phyloP scores from a whole-genome alignment of 1,284 basidiomycete species.

The Baeospora myosura region DNA sequence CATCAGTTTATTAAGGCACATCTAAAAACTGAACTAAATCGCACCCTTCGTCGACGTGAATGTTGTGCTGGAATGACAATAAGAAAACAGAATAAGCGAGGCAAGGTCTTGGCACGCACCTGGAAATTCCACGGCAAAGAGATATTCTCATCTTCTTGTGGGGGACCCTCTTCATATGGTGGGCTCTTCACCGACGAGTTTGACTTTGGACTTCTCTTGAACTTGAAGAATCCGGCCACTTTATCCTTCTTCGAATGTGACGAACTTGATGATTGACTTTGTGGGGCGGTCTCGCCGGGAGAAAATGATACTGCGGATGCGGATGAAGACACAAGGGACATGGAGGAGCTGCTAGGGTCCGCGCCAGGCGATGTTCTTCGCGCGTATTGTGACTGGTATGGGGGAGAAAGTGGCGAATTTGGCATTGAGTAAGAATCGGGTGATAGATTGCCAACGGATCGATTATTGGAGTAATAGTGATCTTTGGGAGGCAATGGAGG shows the following conservation, averaged over 20 bases:
- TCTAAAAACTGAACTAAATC: slow-evolving; percentile 30
- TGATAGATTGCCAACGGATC: slow-evolving; percentile 47
- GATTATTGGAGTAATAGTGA: slow-evolving; percentile 42
- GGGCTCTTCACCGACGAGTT: slow-evolving; percentile 18
- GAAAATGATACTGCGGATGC: slow-evolving; percentile 16
- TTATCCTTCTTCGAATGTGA: slow-evolving; percentile 29
- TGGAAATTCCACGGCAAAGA: slow-evolving; percentile 70
- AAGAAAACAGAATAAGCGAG: slow-evolving; percentile 8
- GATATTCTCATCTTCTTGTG: slow-evolving; percentile 51
- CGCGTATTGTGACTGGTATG: slow-evolving; percentile 20
- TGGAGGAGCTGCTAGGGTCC: slow-evolving; percentile 17
- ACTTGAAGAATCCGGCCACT: slow-evolving; percentile 39
- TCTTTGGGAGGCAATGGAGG: slow-evolving; percentile 68
- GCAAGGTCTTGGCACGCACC: slow-evolving; percentile 31
- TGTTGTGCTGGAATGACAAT: slow-evolving; percentile 49
- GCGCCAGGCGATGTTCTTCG: slow-evolving; percentile 2
- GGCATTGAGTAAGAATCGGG: slow-evolving; percentile 26
- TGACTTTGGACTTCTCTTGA: slow-evolving; percentile 33
- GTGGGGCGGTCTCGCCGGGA: slow-evolving; percentile 17
- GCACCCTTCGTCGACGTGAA: slow-evolving; percentile 72
- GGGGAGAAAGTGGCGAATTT: slow-evolving; percentile 18
- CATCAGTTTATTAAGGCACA: slow-evolving; percentile 6
- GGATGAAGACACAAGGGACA: slow-evolving; percentile 23
- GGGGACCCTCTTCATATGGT: slow-evolving; percentile 22
- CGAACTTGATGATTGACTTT: too few species aligned